Conservation (phyloP, 192 early-diverging fungal genomes). For the Coemansia nantahalensis region DNA sequence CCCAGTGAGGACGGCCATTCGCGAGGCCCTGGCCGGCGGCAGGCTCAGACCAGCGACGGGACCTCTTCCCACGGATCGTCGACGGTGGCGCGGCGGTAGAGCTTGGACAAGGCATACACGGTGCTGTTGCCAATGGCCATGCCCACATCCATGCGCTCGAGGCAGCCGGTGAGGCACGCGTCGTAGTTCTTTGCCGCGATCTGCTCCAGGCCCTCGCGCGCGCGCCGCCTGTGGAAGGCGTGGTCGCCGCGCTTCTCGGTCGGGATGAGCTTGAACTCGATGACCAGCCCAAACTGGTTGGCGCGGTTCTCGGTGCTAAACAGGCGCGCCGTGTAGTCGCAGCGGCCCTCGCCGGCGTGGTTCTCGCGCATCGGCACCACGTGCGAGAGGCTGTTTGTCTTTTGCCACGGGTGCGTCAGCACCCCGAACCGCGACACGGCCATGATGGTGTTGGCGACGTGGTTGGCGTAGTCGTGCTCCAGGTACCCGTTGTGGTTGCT, state of each 20-base stretch:
- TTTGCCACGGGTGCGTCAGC: slow-evolving; percentile 32
- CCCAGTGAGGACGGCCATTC: no score
- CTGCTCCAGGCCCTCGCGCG: slow-evolving; percentile 12
- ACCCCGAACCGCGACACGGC: slow-evolving; percentile 26
- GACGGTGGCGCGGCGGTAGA: no score
- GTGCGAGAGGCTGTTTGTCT: slow-evolving; percentile 13
- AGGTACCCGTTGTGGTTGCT: slow-evolving; percentile 37
- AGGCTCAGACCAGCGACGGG: no score
- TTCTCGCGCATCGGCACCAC: slow-evolving; percentile 16
- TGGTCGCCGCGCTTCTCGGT: slow-evolving; percentile 6
- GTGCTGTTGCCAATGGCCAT: slow-evolving; percentile 43
- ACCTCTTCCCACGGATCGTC: no score
- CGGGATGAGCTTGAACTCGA: slow-evolving; percentile 37
- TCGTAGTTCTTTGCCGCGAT: slow-evolving; percentile 21
- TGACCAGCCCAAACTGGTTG: slow-evolving; percentile 31
- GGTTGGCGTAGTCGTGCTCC: slow-evolving; percentile 43
- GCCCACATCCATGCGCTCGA: slow-evolving; percentile 40
- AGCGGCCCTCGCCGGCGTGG: slow-evolving; percentile 5
- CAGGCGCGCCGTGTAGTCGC: slow-evolving; percentile 17
- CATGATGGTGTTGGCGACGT: slow-evolving; percentile 29
- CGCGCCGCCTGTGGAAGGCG: slow-evolving; percentile 7
- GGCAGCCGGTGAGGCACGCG: slow-evolving; percentile 13
- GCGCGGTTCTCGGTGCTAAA: slow-evolving; percentile 17
- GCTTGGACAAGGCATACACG: no score
- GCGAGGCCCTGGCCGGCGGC: no score